phyloP scores from a whole-genome alignment of 1,139 yeast species.

The Candida dubliniensis region DNA sequence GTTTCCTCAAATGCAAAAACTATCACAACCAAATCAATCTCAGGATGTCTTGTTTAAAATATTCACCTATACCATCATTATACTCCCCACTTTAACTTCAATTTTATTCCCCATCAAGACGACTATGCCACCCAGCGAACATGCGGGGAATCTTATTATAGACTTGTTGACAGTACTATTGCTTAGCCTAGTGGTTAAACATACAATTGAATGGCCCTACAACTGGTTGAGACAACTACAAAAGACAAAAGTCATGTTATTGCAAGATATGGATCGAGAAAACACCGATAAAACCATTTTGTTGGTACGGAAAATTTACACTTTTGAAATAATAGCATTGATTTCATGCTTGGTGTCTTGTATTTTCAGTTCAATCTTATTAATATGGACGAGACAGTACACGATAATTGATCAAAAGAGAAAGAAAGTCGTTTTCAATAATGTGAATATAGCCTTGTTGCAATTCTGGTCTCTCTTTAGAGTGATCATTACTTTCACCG shows the following conservation, averaged over 20 bases:
- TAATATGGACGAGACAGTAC: conserved; percentile 27
- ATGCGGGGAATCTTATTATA: conserved; percentile 22
- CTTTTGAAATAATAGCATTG: conserved; percentile 26
- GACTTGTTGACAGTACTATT: conserved; percentile 29
- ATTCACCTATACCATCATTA: conserved; percentile 15
- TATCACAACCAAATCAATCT: conserved; percentile 4
- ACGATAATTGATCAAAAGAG: conserved; percentile 31
- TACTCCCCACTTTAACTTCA: conserved; percentile 17
- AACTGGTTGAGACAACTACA: conserved; percentile 30
- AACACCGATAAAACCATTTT: conserved; percentile 10
- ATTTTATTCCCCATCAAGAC: conserved; percentile 13
- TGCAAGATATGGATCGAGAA: conserved; percentile 18
- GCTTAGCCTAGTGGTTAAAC: conserved; percentile 29
- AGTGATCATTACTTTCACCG: conserved; percentile 16
- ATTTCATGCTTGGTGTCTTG: conserved; percentile 26
- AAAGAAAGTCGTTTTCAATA: conserved; percentile 30
- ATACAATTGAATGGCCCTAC: conserved; percentile 40
- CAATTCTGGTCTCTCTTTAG: conserved; percentile 31
- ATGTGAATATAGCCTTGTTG: conserved; percentile 31
- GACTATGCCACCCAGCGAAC: conserved; percentile 16
- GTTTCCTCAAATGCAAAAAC: conserved; percentile 3
- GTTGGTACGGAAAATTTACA: conserved; percentile 17
- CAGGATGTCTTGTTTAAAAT: conserved; percentile 13
- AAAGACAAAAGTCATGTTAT: conserved; percentile 19
- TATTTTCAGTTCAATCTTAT: conserved; percentile 23